A percentile compares a stretch with the other conserved stretches of the same genome.
These are phyloP conservation scores for Leccinum incarnatum DNA, from an alignment of 768 basidiomycete species.

Conservation along the genomic window DNA sequence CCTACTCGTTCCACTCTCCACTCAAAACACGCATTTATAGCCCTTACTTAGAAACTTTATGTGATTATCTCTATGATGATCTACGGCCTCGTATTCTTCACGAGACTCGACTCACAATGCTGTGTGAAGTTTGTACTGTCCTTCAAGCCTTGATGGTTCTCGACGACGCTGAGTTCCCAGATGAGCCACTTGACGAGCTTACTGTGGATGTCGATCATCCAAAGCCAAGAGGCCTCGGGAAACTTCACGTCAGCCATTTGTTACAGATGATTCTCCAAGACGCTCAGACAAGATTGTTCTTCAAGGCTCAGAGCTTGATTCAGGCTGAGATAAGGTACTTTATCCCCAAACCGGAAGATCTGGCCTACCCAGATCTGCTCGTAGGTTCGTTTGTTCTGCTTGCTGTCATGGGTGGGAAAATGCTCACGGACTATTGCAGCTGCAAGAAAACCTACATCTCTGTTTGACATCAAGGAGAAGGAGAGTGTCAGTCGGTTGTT, in stretches of 20 bases:
- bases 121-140: constrained; percentile 96
- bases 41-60: constrained; percentile 85
- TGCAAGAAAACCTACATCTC: constrained; percentile 42
- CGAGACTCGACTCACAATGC: constrained; percentile 79
- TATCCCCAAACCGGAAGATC: constrained; percentile 69
- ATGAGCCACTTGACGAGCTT: constrained; percentile 33
- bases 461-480: constrained; percentile 58
- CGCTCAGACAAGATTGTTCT: constrained; percentile 92
- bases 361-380: constrained; percentile 85
- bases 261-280: constrained; percentile 92
- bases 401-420: not conserved
- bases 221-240: constrained; percentile 43
- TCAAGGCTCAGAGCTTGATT: constrained; percentile 91
- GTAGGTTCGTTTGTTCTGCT: constrained; percentile 45
- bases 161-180: constrained; percentile 52
- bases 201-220: constrained; percentile 39
- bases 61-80: constrained; percentile 94
- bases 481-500: constrained; percentile 69
- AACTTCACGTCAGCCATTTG: constrained; percentile 76
- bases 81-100: constrained; percentile 94
- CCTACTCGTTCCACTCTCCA: constrained; percentile 7
- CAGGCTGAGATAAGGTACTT: constrained; percentile 87
- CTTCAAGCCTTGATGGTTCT: constrained; percentile 95
- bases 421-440: constrained; percentile 32
- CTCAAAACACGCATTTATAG: constrained; percentile 38